phyloP scores from a whole-genome alignment of 106 monocot genomes.

The Amphibolis antarctica region DNA sequence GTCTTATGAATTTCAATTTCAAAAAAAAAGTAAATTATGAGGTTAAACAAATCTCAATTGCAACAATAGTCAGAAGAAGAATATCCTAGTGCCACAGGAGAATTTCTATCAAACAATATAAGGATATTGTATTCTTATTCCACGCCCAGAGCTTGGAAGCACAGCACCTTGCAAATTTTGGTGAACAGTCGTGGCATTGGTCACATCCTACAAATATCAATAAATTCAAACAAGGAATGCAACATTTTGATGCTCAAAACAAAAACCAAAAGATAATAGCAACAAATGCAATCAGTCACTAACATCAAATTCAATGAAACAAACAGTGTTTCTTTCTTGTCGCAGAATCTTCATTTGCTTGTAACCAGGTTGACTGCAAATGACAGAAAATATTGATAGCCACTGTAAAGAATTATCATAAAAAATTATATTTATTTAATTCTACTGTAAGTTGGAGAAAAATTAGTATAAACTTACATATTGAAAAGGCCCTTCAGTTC shows the following conservation, averaged over 20 bases:
- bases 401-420: not conserved
- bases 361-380: conserved; percentile 91
- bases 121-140: conserved; percentile 99
- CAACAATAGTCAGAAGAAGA: too few relatives aligned
- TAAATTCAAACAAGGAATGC: not conserved
- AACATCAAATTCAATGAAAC: conserved; percentile 96
- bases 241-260: not conserved
- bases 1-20: too few relatives aligned
- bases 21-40: too few relatives aligned
- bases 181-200: conserved; percentile 64
- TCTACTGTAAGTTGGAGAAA: not conserved
- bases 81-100: too few relatives aligned
- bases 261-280: not conserved
- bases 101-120: conserved; percentile 5
- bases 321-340: conserved; percentile 93
- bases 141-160: conserved; percentile 85
- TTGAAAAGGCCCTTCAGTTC: conserved; percentile 74
- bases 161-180: conserved; percentile 90
- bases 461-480: conserved; percentile 33
- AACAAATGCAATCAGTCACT: conserved; percentile 1
- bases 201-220: conserved; percentile 51
- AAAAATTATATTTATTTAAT: too few relatives aligned
- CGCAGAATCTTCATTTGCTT: conserved; percentile 99
- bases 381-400: conserved; percentile 6
- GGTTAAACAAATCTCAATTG: too few relatives aligned